Base-by-base conservation (phyloP, 2,329 filamentous ascomycete species). In the Beauveria asiatica region DNA sequence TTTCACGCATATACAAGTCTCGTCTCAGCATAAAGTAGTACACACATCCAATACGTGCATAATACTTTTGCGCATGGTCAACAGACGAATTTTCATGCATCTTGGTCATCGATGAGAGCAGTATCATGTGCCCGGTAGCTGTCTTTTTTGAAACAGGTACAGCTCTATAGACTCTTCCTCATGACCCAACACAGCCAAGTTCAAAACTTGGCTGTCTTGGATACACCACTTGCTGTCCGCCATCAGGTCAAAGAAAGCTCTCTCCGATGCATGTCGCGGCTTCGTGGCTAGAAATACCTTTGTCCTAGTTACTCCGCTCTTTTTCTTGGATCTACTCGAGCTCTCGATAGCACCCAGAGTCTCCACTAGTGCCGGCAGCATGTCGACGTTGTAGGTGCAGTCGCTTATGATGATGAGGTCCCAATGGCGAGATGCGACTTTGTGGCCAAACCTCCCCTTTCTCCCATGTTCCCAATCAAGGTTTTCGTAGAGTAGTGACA, bases 331-430 rank as follows among this genome's bases (percentile, higher is more conserved):
- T 44, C 62, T 39, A 23, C 76, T 80, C 9, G 68, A 65, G 2
- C 62, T 58, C 62, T 83, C 79, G 11, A 85, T 67, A 2, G 78
- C 75, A 1, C 77, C 77, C 41, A 84, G 70, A 1, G 82, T 84
- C 56, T 75, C 75, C 4, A 84, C 78, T 23, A 85, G 73, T 2
- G 79, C 75, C 1, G 80, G 77, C 27, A 85, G 70, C 63, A 77
- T 78, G 67, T 84, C 82, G 57, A 77, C 78, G 62, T 85, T 85
- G 73, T 85, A 85, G 0, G 82, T 84, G 74, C 83, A 84, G 68
- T 85, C 83, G 67, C 81, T 83, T 23, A 85, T 71, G 57, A 83
- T 73, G 51, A 83, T 66, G 5, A 84, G 69, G 61, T 84, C 78
- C 81, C 81, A 85, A 2, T 68, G 62, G 2, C 69, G 70, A 1